These are phyloP conservation scores for Gossypium rotundifolium DNA, from an alignment of 345 rosid genomes.

Conservation along the genomic window DNA sequence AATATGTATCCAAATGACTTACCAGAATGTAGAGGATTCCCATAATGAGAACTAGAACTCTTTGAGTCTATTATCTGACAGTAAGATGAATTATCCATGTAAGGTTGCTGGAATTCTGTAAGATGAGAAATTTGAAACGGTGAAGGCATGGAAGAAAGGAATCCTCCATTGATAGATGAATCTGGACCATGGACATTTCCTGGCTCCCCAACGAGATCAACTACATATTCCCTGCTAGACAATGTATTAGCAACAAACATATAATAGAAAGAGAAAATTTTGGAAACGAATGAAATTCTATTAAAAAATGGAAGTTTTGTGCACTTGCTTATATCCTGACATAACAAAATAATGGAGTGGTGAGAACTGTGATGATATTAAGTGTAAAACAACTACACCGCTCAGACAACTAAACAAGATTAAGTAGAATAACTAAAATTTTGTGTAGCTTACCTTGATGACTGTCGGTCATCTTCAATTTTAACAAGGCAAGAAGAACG, in stretches of 20 bases:
- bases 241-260: conserved; percentile 11
- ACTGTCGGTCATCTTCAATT: conserved; percentile 64
- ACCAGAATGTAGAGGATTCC: conserved; percentile 39
- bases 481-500: conserved; percentile 90
- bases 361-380: not conserved
- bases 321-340: not conserved
- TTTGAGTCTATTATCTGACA: conserved; percentile 29
- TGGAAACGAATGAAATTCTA: not conserved
- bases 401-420: not conserved
- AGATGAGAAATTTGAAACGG: conserved; percentile 58
- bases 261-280: not conserved
- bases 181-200: conserved; percentile 85
- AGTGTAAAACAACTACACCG: not conserved
- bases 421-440: not conserved
- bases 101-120: conserved; percentile 42
- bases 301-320: not conserved
- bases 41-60: conserved; percentile 22
- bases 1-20: conserved; percentile 15
- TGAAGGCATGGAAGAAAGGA: conserved; percentile 50
- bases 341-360: not conserved
- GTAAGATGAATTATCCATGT: conserved; percentile 30
- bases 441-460: conserved; percentile 46
- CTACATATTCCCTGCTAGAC: conserved; percentile 83
- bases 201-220: conserved; percentile 88
- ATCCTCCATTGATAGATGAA: conserved; percentile 75